Conservation (phyloP, 2,329 filamentous ascomycete species). For the Microdochium bolleyi region DNA sequence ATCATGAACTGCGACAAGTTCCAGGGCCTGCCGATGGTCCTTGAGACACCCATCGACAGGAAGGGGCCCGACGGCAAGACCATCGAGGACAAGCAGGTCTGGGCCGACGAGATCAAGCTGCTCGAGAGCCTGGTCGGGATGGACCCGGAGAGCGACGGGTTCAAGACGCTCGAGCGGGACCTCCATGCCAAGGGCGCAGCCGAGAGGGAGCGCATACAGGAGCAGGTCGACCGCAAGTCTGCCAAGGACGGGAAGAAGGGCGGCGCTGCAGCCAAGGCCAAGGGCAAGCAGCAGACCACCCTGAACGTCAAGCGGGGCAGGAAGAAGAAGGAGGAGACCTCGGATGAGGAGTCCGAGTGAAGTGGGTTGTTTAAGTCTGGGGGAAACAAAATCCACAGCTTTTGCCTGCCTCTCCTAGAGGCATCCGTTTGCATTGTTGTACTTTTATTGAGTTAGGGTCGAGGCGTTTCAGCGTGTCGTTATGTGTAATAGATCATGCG, state of each 20-base stretch:
- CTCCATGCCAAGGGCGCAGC: slow-evolving; percentile 59
- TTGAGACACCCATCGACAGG: slow-evolving; percentile 89
- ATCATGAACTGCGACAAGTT: slow-evolving; percentile 78
- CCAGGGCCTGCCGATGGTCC: slow-evolving; percentile 75
- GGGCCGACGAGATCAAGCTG: slow-evolving; percentile 92
- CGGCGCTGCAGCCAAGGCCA: slow-evolving; percentile 10
- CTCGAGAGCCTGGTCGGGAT: slow-evolving; percentile 82
- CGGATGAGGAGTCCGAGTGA: neutral
- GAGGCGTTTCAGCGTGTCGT: too few relatives aligned
- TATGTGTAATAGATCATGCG: too few relatives aligned
- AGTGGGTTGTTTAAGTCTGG: too few relatives aligned
- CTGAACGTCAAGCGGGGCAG: neutral
- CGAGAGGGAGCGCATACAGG: slow-evolving; percentile 69
- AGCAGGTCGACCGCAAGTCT: slow-evolving; percentile 69
- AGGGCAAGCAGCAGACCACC: neutral
- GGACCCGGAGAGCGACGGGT: slow-evolving; percentile 68
- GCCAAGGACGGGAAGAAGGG: slow-evolving; percentile 46
- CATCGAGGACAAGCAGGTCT: slow-evolving; percentile 72
- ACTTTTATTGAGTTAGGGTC: too few relatives aligned
- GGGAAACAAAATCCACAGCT: too few relatives aligned
- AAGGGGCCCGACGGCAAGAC: slow-evolving; percentile 57
- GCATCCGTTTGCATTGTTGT: too few relatives aligned
- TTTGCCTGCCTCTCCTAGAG: too few relatives aligned
- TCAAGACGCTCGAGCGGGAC: slow-evolving; percentile 54
- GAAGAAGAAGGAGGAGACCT: neutral